Base-by-base conservation (phyloP, 768 basidiomycete genomes). In the Mycena floridula region DNA sequence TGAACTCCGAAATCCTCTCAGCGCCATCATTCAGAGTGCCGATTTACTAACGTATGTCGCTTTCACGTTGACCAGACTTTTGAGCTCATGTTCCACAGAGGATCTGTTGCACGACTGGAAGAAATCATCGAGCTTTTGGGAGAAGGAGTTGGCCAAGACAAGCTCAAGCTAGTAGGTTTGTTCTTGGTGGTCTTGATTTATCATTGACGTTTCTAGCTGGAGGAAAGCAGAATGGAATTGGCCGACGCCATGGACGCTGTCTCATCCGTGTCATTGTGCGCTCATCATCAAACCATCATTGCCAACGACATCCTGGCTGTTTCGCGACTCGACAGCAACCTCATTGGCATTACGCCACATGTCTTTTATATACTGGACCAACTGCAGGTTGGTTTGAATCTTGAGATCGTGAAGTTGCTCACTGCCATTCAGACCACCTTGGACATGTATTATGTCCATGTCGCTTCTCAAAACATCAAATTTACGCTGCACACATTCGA, bases 241-340 rank as follows among this genome's bases (percentile, higher is more conserved):
- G 26, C 25, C 24, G 45, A 46, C 40, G 25, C 38, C 2, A 41
- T 21, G 6, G 25, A 46, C 27, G 45, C 45, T 12, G 37, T 46
- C 16, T 12, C 45, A 5, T 46, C 45, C 6, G 26, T 46, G 13
- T 23, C 36, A 13, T 26, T 46, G 24, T 46, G 45, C 32, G 45
- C 45, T 40, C 36, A 39, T 12, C 45, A 46, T 30, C 45, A 46
- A 26, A 40, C 45, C 3, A 46, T 46, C 38, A 46, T 46, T 15
- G 45, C 45, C 45, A 46, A 39, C 23, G 45, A 46, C 25, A 46
- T 46, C n/a, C 38, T 46, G 11, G 38, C 38, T 13, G 45, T 46
- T 15, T 46, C 45, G 7, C 45, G 45, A 18, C 36, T 46, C n/a
- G 45, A 46, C 25, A 46, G 45, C 27, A 46, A 46, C 18, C 16